phyloP scores from a whole-genome alignment of 1,284 basidiomycete genomes.

The Rhodotorula mucilaginosa region DNA sequence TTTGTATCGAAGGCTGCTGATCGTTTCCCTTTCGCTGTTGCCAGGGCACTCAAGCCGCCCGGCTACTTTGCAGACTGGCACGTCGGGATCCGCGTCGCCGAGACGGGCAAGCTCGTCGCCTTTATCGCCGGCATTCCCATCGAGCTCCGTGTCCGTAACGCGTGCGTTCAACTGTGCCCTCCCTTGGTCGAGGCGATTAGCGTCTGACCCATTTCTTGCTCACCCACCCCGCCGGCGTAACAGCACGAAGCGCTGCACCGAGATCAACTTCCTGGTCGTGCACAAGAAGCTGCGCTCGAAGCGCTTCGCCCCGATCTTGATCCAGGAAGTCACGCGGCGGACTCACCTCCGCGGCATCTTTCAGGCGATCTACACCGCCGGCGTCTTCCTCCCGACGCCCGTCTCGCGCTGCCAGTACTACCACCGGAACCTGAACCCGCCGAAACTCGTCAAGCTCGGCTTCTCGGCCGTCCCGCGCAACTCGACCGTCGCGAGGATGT shows the following conservation, averaged over 20 bases:
- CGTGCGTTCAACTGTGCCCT: constrained; percentile 57
- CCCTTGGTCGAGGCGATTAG: background rate
- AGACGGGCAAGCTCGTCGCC: constrained; percentile 90
- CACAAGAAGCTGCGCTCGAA: constrained; percentile 98
- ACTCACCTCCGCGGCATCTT: constrained; percentile 87
- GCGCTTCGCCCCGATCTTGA: constrained; percentile 90
- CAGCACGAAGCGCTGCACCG: constrained; percentile 70
- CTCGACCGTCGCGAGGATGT: constrained; percentile 82
- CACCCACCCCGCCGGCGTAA: background rate
- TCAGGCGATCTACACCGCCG: constrained; percentile 96
- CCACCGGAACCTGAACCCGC: constrained; percentile 88
- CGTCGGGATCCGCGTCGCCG: constrained; percentile 81
- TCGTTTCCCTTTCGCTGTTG: constrained; percentile 4
- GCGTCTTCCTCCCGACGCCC: constrained; percentile 85
- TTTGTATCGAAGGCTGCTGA: background rate
- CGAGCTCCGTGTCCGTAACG: constrained; percentile 70
- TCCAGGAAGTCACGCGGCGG: constrained; percentile 95
- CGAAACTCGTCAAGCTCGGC: constrained; percentile 85
- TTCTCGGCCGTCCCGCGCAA: constrained; percentile 84
- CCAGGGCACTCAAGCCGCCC: constrained; percentile 91
- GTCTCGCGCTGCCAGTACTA: constrained; percentile 76
- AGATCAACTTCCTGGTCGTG: constrained; percentile 97
- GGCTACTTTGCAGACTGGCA: constrained; percentile 94
- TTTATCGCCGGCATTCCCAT: constrained; percentile 97
- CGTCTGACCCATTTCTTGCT: background rate